Evolutionary conservation across 2,329 filamentous ascomycete species (phyloP), one percentile per base, ranked within the genome.

Genomic region (Beauveria scarabaeidicola): DNA sequence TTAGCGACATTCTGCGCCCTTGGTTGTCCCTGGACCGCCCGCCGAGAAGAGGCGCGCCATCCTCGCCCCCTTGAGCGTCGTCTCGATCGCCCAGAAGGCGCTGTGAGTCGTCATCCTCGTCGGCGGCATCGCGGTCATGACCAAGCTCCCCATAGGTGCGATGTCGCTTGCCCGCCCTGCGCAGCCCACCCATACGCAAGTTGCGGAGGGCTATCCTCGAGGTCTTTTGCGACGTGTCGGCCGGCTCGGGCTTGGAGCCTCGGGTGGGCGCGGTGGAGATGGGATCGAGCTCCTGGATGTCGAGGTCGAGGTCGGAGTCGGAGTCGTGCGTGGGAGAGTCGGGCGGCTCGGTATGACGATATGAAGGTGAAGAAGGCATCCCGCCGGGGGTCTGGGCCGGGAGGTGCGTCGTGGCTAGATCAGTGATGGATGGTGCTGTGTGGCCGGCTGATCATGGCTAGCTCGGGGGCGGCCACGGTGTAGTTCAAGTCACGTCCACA

Each of bases 271-370:
- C 67, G 64, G 69, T 69, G n/a, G 75, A 74, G 61, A 74, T 69
- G 69, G 89, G 88, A 69, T 92, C 89, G 65, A 94, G 85, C 77
- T 93, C 90, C 68, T 90, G 82, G 66, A 91, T 81, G 67, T 92
- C 88, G 68, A 94, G 83, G 70, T 93, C 88, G 63, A 74, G 73
- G 60, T 87, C 77, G 53, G 87, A 90, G 71, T 92, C 89, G 70
- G 86, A 89, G 70, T 91, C 88, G 74, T 85, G 78, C 67, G 77
- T 74, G 62, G 81, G 80, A 62, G 82, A 84, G 74, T 88, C 84
- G 73, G 85, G 85, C 69, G 82, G 81, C 71, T 86, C 81, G 69
- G 82, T 76, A 66, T 76, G 73, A 69, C 76, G 78, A 70, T 79
- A 78, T 38, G 77, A 71, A 59, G 75, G 75, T 76, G 77, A 74